Percentiles rank a stretch among this genome's conserved stretches.
phyloP scores from a whole-genome alignment of 495 filamentous ascomycete species.

The Filosporella fistucella region DNA sequence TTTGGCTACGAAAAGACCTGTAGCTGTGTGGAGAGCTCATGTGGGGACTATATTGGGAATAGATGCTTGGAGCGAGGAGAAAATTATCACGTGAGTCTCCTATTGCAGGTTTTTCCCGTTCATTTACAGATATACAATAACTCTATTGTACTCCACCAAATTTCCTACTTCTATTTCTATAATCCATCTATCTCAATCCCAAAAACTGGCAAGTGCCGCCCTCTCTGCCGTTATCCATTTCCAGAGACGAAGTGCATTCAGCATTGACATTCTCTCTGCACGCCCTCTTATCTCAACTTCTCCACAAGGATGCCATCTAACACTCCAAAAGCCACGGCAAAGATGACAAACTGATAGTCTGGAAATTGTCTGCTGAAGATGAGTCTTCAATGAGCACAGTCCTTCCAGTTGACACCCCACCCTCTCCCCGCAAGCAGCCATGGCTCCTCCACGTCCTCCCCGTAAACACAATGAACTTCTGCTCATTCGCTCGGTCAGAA shows the following conservation, averaged over 20 bases:
- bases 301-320: slow-evolving; percentile 8
- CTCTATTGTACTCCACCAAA: no score
- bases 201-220: no score
- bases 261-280: no score
- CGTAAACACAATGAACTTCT: slow-evolving; percentile 95
- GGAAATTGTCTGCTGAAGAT: slow-evolving; percentile 64
- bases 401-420: slow-evolving; percentile 61
- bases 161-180: background rate
- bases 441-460: slow-evolving; percentile 81
- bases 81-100: slow-evolving; percentile 77
- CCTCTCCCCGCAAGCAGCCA: slow-evolving; percentile 53
- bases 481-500: slow-evolving; percentile 56
- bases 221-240: no score
- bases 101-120: no score
- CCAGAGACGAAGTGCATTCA: no score
- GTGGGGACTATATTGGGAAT: slow-evolving; percentile 71
- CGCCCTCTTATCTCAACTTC: slow-evolving; percentile 2
- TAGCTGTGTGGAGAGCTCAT: slow-evolving; percentile 86
- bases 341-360: slow-evolving; percentile 82
- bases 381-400: slow-evolving; percentile 60
- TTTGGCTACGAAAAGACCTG: slow-evolving; percentile 71
- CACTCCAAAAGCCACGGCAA: slow-evolving; percentile 66
- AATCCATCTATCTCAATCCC: background rate
- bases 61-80: slow-evolving; percentile 57
- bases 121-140: no score